Evolutionary conservation across 208 protist species (phyloP).

Genomic region (Tritrichomonas foetus): DNA sequence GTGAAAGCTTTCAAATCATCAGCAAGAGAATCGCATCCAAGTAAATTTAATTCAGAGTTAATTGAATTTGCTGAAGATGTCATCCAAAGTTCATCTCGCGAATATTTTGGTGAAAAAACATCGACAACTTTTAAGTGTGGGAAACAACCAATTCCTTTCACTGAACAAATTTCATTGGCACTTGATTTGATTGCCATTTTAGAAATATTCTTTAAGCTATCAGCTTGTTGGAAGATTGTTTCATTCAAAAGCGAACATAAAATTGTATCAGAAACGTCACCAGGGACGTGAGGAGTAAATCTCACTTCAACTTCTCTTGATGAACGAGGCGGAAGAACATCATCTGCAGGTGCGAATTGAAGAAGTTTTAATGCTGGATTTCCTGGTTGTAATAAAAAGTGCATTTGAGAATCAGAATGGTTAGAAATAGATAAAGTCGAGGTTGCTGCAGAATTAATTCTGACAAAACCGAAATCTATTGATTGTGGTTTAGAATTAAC

Average conservation of each 20-base stretch:
- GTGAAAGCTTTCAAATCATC: not conserved
- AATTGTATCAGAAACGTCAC: not conserved
- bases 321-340: not conserved
- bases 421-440: conserved; percentile 19
- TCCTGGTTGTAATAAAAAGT: not conserved
- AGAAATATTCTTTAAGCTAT: not conserved
- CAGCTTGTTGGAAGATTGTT: not conserved
- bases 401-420: conserved; percentile 18
- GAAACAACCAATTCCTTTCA: conserved; percentile 19
- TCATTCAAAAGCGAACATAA: not conserved
- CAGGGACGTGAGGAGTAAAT: not conserved
- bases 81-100: not conserved
- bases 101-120: conserved; percentile 27
- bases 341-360: not conserved
- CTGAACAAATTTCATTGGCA: not conserved
- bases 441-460: not conserved
- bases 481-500: not conserved
- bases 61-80: not conserved
- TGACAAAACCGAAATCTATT: not conserved
- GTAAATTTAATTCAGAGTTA: not conserved
- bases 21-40: not conserved
- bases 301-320: conserved; percentile 13
- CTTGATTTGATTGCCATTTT: not conserved
- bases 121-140: not conserved
- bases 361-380: not conserved